phyloP scores from a whole-genome alignment of 495 filamentous ascomycete species.

The Letharia columbiana region DNA sequence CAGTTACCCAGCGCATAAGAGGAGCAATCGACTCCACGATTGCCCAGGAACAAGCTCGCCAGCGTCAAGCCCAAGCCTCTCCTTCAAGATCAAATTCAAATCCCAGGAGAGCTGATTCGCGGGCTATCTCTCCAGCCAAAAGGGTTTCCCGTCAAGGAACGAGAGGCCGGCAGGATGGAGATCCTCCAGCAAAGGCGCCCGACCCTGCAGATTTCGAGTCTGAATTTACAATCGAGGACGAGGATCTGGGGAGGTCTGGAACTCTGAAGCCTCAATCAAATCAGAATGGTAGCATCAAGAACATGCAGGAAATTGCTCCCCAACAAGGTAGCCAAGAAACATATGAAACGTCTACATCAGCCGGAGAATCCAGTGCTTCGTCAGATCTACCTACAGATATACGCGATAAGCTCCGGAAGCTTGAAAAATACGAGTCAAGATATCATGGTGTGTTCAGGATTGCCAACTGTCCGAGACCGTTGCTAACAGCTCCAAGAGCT shows the following conservation, averaged over 20 bases:
- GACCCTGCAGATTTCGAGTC: constrained; percentile 80
- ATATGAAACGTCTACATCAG: constrained; percentile 6
- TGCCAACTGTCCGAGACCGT: constrained; percentile 2
- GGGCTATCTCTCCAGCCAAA: constrained; percentile 46
- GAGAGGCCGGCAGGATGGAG: constrained; percentile 43
- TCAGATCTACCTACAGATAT: constrained; percentile 70
- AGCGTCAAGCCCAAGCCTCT: constrained; percentile 46
- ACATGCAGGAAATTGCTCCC: constrained; percentile 2
- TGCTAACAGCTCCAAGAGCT: constrained; percentile 52
- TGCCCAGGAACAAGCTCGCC: constrained; percentile 80
- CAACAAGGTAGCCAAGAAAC: constrained; percentile 16
- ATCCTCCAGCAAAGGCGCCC: constrained; percentile 45
- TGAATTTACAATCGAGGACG: constrained; percentile 73
- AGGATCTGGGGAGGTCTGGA: constrained; percentile 43
- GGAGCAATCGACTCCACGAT: constrained; percentile 78
- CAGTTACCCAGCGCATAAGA: constrained; percentile 60
- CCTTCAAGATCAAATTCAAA: constrained; percentile 41
- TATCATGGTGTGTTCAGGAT: constrained; percentile 59
- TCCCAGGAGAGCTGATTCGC: constrained; percentile 41
- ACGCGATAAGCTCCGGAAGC: constrained; percentile 49
- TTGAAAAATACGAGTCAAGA: constrained; percentile 78
- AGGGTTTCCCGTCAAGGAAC: constrained; percentile 39
- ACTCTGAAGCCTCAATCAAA: constrained; percentile 42
- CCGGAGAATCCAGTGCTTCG: constrained; percentile 25
- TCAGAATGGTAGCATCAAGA: constrained; percentile 25